Percentiles rank a stretch among this genome's conserved stretches.
Conservation (phyloP, 768 basidiomycete genomes). For the Austroboletus festivus region DNA sequence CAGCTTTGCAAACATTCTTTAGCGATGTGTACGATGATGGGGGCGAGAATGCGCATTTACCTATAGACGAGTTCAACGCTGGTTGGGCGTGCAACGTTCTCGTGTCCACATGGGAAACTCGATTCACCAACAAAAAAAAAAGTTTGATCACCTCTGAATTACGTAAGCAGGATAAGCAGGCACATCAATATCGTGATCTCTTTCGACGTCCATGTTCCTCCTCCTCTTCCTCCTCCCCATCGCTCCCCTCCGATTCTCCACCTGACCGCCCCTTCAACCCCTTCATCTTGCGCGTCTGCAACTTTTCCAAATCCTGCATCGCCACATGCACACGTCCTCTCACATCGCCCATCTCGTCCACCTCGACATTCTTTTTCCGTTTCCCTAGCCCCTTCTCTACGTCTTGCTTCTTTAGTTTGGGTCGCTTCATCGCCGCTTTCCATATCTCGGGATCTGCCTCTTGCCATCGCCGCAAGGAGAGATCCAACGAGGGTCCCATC, state of each 20-base stretch:
- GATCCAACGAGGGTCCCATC: conserved; percentile 91
- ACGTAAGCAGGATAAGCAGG: neutral
- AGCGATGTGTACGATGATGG: neutral
- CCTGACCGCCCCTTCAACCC: conserved; percentile 57
- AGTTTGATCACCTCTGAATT: neutral
- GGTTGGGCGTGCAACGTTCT: neutral
- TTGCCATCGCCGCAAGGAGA: conserved; percentile 71
- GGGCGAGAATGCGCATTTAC: neutral
- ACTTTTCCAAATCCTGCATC: conserved; percentile 80
- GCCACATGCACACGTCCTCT: conserved; percentile 86
- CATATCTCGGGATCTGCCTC: conserved; percentile 74
- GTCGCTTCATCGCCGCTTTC: conserved; percentile 77
- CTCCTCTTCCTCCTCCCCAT: conserved; percentile 19
- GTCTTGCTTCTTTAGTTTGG: conserved; percentile 86
- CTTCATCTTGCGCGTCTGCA: conserved; percentile 97
- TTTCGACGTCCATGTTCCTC: conserved; percentile 15
- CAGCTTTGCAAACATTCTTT: neutral
- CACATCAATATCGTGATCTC: neutral
- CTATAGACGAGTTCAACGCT: neutral
- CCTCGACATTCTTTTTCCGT: conserved; percentile 92
- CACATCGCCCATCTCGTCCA: conserved; percentile 97
- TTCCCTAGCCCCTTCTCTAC: conserved; percentile 86
- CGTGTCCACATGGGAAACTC: neutral
- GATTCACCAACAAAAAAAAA: neutral
- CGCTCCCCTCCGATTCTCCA: conserved; percentile 2